Percentiles rank a stretch among this genome's conserved stretches.
Evolutionary conservation across 2,329 filamentous ascomycete genomes (phyloP).

Genomic region (Eutypa lata): DNA sequence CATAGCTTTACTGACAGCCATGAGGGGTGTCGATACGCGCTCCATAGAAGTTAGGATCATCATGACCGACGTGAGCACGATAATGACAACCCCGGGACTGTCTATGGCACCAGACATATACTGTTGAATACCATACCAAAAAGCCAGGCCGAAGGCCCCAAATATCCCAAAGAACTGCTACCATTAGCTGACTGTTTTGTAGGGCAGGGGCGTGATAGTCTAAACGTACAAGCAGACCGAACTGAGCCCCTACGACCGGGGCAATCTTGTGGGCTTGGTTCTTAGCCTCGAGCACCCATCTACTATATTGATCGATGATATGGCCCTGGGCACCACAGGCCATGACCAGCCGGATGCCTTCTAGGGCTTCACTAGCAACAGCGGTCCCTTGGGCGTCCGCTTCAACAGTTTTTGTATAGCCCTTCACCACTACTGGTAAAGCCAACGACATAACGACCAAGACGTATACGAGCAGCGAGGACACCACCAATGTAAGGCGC

Average conservation of each 20-base stretch:
- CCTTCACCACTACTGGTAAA: slow-evolving; percentile 51
- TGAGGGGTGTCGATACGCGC: slow-evolving; percentile 51
- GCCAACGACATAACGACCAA: slow-evolving; percentile 41
- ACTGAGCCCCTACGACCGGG: slow-evolving; percentile 47
- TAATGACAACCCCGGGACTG: slow-evolving; percentile 48
- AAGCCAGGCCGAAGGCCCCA: slow-evolving; percentile 50
- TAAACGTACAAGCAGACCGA: slow-evolving; percentile 36
- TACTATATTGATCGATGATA: slow-evolving; percentile 45
- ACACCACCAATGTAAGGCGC: slow-evolving; percentile 54
- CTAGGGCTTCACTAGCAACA: slow-evolving; percentile 56
- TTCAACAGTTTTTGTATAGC: slow-evolving; percentile 38
- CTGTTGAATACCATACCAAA: slow-evolving; percentile 57
- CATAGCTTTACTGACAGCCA: slow-evolving; percentile 51
- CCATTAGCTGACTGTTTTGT: neutral
- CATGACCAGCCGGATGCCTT: slow-evolving; percentile 54
- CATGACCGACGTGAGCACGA: slow-evolving; percentile 54
- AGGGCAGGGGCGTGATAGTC: neutral
- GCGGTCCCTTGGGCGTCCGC: slow-evolving; percentile 52
- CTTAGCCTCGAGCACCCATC: slow-evolving; percentile 50
- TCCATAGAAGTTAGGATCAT: slow-evolving; percentile 51
- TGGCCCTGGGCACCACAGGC: slow-evolving; percentile 56
- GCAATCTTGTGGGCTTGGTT: slow-evolving; percentile 41
- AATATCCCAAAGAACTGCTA: slow-evolving; percentile 46
- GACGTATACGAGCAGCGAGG: slow-evolving; percentile 51
- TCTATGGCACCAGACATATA: slow-evolving; percentile 40